Conservation (phyloP, 306 rosid genomes). For the Trichosanthes truncata region DNA sequence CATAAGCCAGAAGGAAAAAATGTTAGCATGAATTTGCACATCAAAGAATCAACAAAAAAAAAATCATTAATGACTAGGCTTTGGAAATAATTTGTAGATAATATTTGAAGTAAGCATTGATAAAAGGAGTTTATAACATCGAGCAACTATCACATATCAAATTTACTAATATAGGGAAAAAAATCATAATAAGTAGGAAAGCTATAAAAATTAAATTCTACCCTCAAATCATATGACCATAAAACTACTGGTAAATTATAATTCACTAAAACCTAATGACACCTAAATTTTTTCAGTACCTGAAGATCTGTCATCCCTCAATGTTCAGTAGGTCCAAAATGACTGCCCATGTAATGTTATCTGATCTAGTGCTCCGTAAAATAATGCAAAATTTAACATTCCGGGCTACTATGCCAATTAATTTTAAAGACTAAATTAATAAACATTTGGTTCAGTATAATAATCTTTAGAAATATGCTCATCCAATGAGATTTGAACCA, state of each 20-base stretch:
- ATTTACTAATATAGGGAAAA: not conserved
- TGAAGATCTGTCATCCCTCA: not conserved
- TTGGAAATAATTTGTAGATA: not conserved
- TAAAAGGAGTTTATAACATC: not conserved
- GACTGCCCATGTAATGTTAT: not conserved
- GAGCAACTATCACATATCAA: not conserved
- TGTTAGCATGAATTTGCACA: constrained; percentile 13
- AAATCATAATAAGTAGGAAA: not conserved
- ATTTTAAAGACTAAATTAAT: not conserved
- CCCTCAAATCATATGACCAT: not conserved
- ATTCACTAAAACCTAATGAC: not conserved
- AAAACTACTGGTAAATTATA: not conserved
- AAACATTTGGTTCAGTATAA: not conserved
- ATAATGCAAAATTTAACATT: not conserved
- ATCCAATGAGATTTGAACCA: not conserved
- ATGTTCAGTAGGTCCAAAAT: not conserved
- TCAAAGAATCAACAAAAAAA: not conserved
- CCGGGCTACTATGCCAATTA: not conserved
- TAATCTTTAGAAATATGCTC: not conserved
- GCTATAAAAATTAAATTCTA: not conserved
- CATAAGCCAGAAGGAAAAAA: constrained; percentile 15
- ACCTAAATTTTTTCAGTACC: not conserved
- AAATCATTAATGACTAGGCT: not conserved
- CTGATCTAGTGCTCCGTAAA: not conserved
- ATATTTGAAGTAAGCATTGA: not conserved